Base-by-base conservation (phyloP, 1,284 basidiomycete genomes). In the Anthracocystis setariae region DNA sequence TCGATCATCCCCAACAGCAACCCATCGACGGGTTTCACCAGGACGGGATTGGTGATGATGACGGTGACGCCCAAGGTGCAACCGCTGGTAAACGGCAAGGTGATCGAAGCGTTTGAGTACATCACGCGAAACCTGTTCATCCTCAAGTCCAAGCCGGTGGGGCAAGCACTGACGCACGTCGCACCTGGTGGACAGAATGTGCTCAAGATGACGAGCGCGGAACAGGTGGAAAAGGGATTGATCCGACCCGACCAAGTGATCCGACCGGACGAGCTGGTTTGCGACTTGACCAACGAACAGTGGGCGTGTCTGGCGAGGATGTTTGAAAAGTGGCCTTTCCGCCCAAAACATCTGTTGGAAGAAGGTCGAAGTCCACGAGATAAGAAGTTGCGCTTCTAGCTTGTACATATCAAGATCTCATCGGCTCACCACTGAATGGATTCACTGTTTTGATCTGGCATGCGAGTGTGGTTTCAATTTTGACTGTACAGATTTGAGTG, bases 321-420 rank as follows among this genome's bases (percentile, higher is more conserved):
- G 51, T 82, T 81, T 68, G 77, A 82, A 18, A 64, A 67, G 45
- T 82, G 80, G 80, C 80, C 80, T 3, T 82, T 82, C 71, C 60
- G 78, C 8, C 80, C 80, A 3, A 38, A 52, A 42, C 63, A 70
- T 27, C 49, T 76, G 46, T 73, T 78, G 17, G 77, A 76, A 37
- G 73, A 73, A 43, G 75, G 74, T 5, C 61, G 74, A n/a, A 38
- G 73, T 35, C 60, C 55, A 56, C 43, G 39, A 12, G 64, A 69
- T n/a, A 59, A 60, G 17, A 65, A 63, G 39, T 32, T 52, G n/a
- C 58, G 59, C 37, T 53, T 57, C 20, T 64, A 53, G 24, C 37
- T 0, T 29, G 20, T 46, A 17, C 20, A 17, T 10, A 24, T 18
- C n/a, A 13, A 18, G 10, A 10, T 27, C 37, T 25, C 47, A 37